Evolutionary conservation across 768 basidiomycete species (phyloP).

Genomic region (Holtermanniella nyarrowii): DNA sequence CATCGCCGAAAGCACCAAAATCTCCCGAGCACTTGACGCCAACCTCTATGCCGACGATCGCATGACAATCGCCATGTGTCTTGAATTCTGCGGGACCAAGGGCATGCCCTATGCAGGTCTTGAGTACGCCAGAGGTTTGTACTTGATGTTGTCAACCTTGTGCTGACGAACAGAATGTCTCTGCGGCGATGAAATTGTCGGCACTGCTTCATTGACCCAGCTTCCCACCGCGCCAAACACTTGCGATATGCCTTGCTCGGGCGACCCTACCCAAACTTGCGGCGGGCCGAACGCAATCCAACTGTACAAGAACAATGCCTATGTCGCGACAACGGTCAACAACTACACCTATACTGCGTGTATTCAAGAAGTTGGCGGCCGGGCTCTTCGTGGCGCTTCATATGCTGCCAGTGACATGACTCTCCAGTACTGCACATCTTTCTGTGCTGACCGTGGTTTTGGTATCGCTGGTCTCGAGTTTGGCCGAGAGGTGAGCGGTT

Average conservation of each 20-base stretch:
- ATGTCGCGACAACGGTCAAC: slow-evolving; percentile 9
- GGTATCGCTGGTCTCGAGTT: slow-evolving; percentile 24
- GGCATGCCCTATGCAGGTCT: slow-evolving; percentile 12
- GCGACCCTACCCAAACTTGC: slow-evolving; percentile 12
- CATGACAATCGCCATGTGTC: slow-evolving; percentile 11
- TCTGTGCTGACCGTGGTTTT: slow-evolving; percentile 18
- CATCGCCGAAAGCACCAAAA: slow-evolving; percentile 13
- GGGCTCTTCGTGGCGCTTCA: slow-evolving; percentile 22
- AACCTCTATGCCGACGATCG: slow-evolving; percentile 2
- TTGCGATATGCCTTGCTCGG: slow-evolving; percentile 23
- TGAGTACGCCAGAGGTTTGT: slow-evolving; percentile 6
- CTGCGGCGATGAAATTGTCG: slow-evolving; percentile 15
- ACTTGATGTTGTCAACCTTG: too few species aligned
- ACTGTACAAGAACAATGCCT: slow-evolving; percentile 12
- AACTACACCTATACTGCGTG: slow-evolving; percentile 16
- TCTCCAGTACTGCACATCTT: slow-evolving; percentile 13
- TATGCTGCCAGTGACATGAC: slow-evolving; percentile 21
- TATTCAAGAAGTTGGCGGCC: slow-evolving; percentile 13
- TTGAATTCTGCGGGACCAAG: slow-evolving; percentile 6
- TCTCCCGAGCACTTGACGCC: slow-evolving; percentile 6
- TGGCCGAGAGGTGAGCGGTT: slow-evolving; percentile 5
- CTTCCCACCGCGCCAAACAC: slow-evolving; percentile 4
- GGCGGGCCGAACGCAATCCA: slow-evolving; percentile 12
- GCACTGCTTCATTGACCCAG: slow-evolving; percentile 13
- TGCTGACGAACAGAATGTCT: slow-evolving; percentile 11